Evolutionary conservation across 441 rosid species (phyloP), one percentile per base, ranked within the genome.

Genomic region (Adansonia rubrostipa): DNA sequence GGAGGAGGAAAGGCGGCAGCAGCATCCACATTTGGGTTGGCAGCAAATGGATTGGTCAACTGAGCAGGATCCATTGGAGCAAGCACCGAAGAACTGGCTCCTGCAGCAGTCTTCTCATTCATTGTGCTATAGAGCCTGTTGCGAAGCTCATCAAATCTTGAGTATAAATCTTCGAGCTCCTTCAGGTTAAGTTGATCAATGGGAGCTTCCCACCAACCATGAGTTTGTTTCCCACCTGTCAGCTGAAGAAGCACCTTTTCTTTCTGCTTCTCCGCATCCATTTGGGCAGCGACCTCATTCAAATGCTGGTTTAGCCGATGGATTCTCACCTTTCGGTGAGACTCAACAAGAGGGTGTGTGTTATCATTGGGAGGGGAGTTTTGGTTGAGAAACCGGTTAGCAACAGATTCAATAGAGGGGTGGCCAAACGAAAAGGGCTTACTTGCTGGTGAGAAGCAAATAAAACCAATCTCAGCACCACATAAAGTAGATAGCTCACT

Each of bases 401-500:
- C 66, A 5, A 78, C 33, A 1, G 48, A 45, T 2, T 83, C 79
- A 14, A 82, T 9, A 0, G 87, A 84, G 0, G 88, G 91, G 58
- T 85, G 74, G 10, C 79, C 87, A 50, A 81, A 88, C 6, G 87
- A 67, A 47, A 73, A 86, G 0, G 86, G 81, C 61, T 77, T 86
- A 57, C 83, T 82, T 0, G 79, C 33, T 0, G 85, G 80, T 2
- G 87, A 82, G 50, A 82, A 86, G 40, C 79, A 81, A 11, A 85
- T 14, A 17, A 86, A 79, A 10, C 57, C 77, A 0, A 69, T 9
- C 48, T 83, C 77, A 2, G 80, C 81, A 4, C 83, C 74, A 14
- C 80, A 84, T 10, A 82, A 36, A 3, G 84, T 28, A 8, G 78
- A 20, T 45, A 88, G 67, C 71, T 88, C 89, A 40, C 80, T 79